phyloP scores from a whole-genome alignment of 192 early-diverging fungal genomes.

The Funneliformis mosseae region DNA sequence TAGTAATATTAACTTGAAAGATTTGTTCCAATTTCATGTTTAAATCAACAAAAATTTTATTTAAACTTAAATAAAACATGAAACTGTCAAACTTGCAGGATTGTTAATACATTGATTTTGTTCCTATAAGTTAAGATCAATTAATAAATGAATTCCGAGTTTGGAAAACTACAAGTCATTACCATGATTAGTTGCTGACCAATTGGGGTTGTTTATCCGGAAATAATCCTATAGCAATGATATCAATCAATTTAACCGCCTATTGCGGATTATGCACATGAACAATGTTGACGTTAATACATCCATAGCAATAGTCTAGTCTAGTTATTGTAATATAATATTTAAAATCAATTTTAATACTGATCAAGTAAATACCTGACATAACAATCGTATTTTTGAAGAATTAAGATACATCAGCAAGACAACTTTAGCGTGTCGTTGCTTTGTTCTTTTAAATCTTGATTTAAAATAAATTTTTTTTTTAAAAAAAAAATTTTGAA shows the following conservation, averaged over 20 bases:
- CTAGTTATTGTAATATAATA: not conserved
- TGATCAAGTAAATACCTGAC: not conserved
- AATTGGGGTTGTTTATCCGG: constrained; percentile 1
- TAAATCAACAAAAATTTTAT: no score
- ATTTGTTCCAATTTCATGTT: no score
- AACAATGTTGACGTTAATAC: not conserved
- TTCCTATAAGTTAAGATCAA: not conserved
- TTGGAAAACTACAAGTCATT: not conserved
- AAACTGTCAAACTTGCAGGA: constrained; percentile 10
- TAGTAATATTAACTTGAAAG: no score
- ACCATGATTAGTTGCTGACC: constrained; percentile 1
- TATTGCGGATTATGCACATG: constrained; percentile 25
- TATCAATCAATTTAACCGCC: not conserved
- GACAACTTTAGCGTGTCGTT: constrained; percentile 10
- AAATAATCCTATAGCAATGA: not conserved
- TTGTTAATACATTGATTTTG: not conserved
- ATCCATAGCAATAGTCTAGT: constrained; percentile 5
- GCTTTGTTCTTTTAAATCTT: constrained; percentile 13
- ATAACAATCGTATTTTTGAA: constrained; percentile 15
- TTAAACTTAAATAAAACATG: no score
- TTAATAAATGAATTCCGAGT: not conserved
- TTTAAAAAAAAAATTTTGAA: not conserved
- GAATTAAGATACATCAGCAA: constrained; percentile 2
- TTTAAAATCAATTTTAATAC: not conserved
- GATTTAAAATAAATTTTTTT: not conserved